A percentile compares a stretch with the other conserved stretches of the same genome.
These are phyloP conservation scores for Suillus placidus DNA, from an alignment of 768 basidiomycete species.

Conservation along the genomic window DNA sequence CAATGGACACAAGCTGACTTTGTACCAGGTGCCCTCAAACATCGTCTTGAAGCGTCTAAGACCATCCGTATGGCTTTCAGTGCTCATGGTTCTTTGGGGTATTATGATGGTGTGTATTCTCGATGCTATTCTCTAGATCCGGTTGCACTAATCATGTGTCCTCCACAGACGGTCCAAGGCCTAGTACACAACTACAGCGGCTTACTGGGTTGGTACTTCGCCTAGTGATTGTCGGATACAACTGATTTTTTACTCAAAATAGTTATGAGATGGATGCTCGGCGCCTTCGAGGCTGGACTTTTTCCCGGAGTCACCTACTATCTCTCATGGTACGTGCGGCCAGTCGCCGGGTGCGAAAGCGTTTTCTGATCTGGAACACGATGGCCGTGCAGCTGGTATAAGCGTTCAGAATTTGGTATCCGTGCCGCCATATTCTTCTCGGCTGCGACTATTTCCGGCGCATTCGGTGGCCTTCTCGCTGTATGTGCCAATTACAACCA, in stretches of 20 bases:
- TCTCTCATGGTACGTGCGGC: conserved; percentile 61
- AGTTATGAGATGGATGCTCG: conserved; percentile 75
- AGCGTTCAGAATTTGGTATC: conserved; percentile 73
- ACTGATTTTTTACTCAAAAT: conserved; percentile 7
- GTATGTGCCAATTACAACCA: conserved; percentile 35
- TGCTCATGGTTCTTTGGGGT: conserved; percentile 76
- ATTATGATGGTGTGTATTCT: conserved; percentile 62
- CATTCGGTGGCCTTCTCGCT: conserved; percentile 76
- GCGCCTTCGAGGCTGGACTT: conserved; percentile 62
- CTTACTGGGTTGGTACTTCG: conserved; percentile 53
- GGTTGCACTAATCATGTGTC: conserved; percentile 7
- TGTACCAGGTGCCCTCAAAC: conserved; percentile 63
- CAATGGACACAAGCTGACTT: background rate
- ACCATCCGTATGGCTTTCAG: conserved; percentile 77
- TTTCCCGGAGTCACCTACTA: conserved; percentile 62
- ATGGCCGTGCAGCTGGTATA: conserved; percentile 51
- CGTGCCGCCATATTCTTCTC: conserved; percentile 71
- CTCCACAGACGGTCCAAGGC: conserved; percentile 68
- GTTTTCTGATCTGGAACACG: conserved; percentile 36
- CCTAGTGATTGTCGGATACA: background rate
- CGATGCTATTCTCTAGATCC: too few species aligned
- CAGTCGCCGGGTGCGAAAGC: too few species aligned
- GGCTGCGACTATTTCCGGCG: conserved; percentile 80
- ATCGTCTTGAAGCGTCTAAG: conserved; percentile 71
- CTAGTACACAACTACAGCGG: conserved; percentile 69